Base-by-base conservation (phyloP, 129 eudicot species). In the Glebionis coronaria region DNA sequence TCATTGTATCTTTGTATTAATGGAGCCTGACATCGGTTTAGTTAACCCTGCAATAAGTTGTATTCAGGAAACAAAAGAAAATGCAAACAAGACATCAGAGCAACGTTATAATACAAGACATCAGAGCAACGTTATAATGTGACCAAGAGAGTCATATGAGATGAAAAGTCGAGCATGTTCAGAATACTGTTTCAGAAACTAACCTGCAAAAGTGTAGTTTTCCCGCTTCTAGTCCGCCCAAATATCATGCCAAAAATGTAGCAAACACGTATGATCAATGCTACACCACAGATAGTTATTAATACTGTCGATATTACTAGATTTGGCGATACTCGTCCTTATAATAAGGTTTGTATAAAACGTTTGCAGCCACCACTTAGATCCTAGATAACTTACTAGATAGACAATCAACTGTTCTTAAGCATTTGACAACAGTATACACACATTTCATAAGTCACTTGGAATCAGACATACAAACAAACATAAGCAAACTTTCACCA, bases 171-270 rank as follows among this genome's bases (percentile, higher is more conserved):
- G 21, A 5, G 4, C 47, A 57, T n/a, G 29, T 20, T 23, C 25
- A 11, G 13, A 57, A 55, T 16, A 73, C 4, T 51, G 15, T 35
- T 40, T 13, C 25, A 23, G 1, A 23, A 23, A 23, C 60, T 54
- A 62, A 92, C 96, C 95, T 92, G 98, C 92, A 94, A 84, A 23
- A 94, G 91, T 66, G 95, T 86, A 29, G 99, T 84, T 71, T 89
- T 94, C 46, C 99, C 99, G 69, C 97, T 94, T 73, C 99, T 97
- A 87, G 97, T 94, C 19, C 85, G 85, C 53, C 99, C 98, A 68
- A 86, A 93, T 35, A 86, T 89, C 80, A 94, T 74, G 35, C 99
- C 99, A 65, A 86, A 81, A 77, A 97, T 94, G 83, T 73, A 76
- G 19, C 70, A 66, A 42, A 38, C 63, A 69, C 52, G 67, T 56